Conservation (phyloP, 2,329 filamentous ascomycete genomes). For the Scleromitrula shiraiana region DNA sequence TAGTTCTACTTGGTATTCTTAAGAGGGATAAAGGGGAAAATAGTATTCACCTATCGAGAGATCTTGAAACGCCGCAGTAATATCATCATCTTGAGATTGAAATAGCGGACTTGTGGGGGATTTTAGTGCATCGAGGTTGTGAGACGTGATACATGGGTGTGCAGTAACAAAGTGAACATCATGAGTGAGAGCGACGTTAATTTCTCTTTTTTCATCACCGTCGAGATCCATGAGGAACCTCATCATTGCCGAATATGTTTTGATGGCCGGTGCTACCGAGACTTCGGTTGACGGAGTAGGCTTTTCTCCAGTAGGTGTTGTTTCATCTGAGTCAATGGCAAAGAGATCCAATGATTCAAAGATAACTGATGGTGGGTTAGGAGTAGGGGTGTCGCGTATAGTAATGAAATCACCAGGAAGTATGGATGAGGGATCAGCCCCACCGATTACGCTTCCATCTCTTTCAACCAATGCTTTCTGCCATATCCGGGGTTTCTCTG, state of each 20-base stretch:
- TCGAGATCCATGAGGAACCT: constrained; percentile 20
- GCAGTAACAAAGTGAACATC: constrained; percentile 60
- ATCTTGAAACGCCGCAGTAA: neutral
- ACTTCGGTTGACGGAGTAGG: constrained; percentile 14
- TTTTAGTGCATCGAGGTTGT: constrained; percentile 48
- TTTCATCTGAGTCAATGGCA: constrained; percentile 36
- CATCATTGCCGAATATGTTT: constrained; percentile 28
- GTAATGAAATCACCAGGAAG: constrained; percentile 56
- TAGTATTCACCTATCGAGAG: neutral
- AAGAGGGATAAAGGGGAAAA: neutral
- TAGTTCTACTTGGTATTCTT: neutral
- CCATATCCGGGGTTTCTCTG: constrained; percentile 52
- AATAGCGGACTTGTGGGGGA: constrained; percentile 53
- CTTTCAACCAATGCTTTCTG: constrained; percentile 51
- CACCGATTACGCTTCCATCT: constrained; percentile 53
- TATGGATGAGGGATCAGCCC: constrained; percentile 45
- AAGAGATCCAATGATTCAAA: constrained; percentile 45
- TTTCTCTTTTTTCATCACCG: constrained; percentile 19
- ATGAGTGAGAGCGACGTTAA: constrained; percentile 38
- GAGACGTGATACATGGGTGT: constrained; percentile 54
- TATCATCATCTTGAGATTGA: constrained; percentile 38
- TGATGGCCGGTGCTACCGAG: constrained; percentile 15
- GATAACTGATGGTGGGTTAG: constrained; percentile 41
- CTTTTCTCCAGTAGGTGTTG: constrained; percentile 28
- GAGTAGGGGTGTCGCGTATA: constrained; percentile 45